A percentile compares a stretch with the other conserved stretches of the same genome.
phyloP scores from a whole-genome alignment of 345 rosid genomes.

The Citrus sp. region DNA sequence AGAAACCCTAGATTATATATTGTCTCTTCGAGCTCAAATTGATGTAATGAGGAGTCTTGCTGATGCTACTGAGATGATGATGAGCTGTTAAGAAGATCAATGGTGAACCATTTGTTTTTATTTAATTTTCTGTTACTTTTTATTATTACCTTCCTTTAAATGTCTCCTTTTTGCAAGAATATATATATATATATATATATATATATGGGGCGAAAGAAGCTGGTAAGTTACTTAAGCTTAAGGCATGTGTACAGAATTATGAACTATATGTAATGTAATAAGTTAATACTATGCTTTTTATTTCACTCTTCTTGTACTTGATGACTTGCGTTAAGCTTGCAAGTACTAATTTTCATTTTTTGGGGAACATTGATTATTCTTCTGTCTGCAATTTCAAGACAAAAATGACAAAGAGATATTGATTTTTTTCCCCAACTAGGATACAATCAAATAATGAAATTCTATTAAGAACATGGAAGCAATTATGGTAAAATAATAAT shows the following conservation, averaged over 20 bases:
- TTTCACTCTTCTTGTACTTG: neutral
- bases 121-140: neutral
- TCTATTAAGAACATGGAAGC: neutral
- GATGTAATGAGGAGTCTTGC: constrained; percentile 68
- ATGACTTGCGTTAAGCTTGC: constrained; percentile 4
- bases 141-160: neutral
- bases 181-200: neutral
- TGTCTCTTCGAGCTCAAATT: constrained; percentile 72
- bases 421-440: neutral
- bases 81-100: constrained; percentile 19
- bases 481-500: neutral
- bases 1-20: constrained; percentile 85
- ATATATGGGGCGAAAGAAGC: constrained; percentile 10
- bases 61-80: constrained; percentile 17
- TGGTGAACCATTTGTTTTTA: constrained; percentile 16
- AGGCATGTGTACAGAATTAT: constrained; percentile 27
- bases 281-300: constrained; percentile 17
- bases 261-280: constrained; percentile 25
- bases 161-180: constrained; percentile 2
- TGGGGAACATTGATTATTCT: neutral
- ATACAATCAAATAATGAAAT: neutral
- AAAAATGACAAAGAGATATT: neutral
- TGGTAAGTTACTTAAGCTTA: constrained; percentile 6
- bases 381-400: neutral
- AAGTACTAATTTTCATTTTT: neutral